These are phyloP conservation scores for Cadophora sp. DNA, from an alignment of 2,329 filamentous ascomycete genomes.

Conservation along the genomic window DNA sequence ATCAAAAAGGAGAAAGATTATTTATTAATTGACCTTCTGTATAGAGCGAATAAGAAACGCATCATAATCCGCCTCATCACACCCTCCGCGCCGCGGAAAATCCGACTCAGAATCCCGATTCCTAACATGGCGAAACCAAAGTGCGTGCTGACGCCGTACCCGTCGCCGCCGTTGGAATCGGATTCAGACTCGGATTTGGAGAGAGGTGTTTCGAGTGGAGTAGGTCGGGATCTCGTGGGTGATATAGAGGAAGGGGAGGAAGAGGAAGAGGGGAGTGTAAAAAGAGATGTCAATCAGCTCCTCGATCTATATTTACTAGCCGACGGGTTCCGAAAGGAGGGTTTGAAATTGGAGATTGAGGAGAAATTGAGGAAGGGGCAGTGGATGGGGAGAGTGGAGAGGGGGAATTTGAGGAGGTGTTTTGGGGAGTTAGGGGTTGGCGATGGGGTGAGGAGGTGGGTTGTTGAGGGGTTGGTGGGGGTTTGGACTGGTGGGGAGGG, in stretches of 20 bases:
- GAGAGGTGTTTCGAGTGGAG: no score
- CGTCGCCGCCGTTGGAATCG: neutral
- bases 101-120: neutral
- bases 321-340: neutral
- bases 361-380: neutral
- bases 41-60: neutral
- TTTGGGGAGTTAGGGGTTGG: neutral
- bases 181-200: no score
- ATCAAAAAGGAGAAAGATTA: no score
- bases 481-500: neutral
- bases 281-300: neutral
- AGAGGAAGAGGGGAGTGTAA: neutral
- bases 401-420: neutral
- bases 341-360: neutral
- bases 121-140: neutral
- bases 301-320: neutral
- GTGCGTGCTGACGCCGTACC: neutral
- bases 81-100: neutral
- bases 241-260: neutral
- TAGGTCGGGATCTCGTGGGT: no score
- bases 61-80: slow-evolving; percentile 4
- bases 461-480: neutral
- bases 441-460: neutral
- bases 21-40: neutral
- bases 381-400: neutral